Evolutionary conservation across 805 yeast genomes (phyloP), one percentile per base, ranked within the genome.

Genomic region (Debaryomyces tyrocola): DNA sequence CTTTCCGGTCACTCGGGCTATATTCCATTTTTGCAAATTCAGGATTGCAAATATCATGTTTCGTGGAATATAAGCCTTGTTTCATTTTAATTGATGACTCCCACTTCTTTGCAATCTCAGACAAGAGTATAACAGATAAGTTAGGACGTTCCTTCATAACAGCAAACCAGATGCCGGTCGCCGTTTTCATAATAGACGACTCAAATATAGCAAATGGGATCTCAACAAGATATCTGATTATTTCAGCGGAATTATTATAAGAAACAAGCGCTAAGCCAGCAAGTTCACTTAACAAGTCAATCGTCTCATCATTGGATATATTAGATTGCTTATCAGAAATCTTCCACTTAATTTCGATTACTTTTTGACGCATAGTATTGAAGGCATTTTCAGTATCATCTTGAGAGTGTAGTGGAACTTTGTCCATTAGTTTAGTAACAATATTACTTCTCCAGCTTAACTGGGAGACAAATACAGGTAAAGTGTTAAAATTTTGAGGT

Each of bases 1-100:
- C 74, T 38, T 73, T 71, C 53, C 82, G 84, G 65, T 86, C 84
- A 39, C 95, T 83, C 9, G 99, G 97, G 1, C 90, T 70, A 57
- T 94, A 94, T 52, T 88, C 94, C 99, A 94, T 94, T 43, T 74
- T 76, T 52, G 79, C 68, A 62, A 74, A 84, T 45, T 84, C 87
- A 20, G 92, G 84, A 45, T 75, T 69, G 0, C 56, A 58, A 6
- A 80, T 61, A 61, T 90, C 96, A 52, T 68, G 67, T 5, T 65
- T 56, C 4, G 69, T 73, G 6, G 84, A 78, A 62, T 79, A 91
- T 9, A 92, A 62, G 3, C 98, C 97, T 35, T 69, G 69, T 21
- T 69, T 68, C 27, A 74, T 67, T 31, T 78, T 74, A 37, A 90
- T 79, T 1, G 92, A 78, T 33, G 68, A 66, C 62, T 84, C 87